Percentiles rank a stretch among this genome's conserved stretches.
phyloP scores from a whole-genome alignment of 129 eudicot genomes.

The Scalesia atractyloides region DNA sequence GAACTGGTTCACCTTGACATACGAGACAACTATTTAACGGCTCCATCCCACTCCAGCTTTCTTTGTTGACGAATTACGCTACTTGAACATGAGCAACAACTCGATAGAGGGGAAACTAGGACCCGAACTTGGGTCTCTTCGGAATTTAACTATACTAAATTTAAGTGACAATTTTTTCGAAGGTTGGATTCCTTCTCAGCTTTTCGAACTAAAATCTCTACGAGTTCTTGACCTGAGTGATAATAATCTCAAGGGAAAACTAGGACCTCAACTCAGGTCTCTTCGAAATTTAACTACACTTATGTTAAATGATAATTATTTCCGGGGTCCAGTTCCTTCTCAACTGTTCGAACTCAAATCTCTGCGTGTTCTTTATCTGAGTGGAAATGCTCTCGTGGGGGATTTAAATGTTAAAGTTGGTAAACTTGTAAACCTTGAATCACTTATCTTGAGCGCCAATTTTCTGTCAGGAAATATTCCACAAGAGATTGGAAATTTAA shows the following conservation, averaged over 20 bases:
- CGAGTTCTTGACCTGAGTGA: slow-evolving; percentile 31
- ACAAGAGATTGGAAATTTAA: slow-evolving; percentile 44
- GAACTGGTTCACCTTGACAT: slow-evolving; percentile 49
- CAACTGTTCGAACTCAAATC: slow-evolving; percentile 31
- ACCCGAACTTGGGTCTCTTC: slow-evolving; percentile 31
- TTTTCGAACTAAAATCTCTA: slow-evolving; percentile 36
- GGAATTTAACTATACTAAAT: slow-evolving; percentile 22
- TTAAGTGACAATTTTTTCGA: slow-evolving; percentile 32
- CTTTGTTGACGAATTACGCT: slow-evolving; percentile 26
- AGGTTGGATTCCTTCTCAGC: slow-evolving; percentile 38
- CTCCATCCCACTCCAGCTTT: slow-evolving; percentile 38
- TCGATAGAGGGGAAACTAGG: slow-evolving; percentile 30
- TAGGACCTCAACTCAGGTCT: slow-evolving; percentile 23
- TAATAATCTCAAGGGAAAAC: no score
- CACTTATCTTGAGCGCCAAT: slow-evolving; percentile 35
- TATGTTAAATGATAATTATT: slow-evolving; percentile 28
- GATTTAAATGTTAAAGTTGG: slow-evolving; percentile 40
- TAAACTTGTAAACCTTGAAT: slow-evolving; percentile 37
- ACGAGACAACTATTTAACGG: slow-evolving; percentile 41
- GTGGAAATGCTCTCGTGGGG: slow-evolving; percentile 39
- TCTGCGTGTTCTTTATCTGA: slow-evolving; percentile 32
- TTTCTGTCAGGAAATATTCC: slow-evolving; percentile 43
- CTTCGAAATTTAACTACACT: slow-evolving; percentile 33
- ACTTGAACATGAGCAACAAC: slow-evolving; percentile 47
- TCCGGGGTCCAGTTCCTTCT: slow-evolving; percentile 38